Conservation (phyloP, 1,284 basidiomycete species). For the Microbotryomycetes sp. region DNA sequence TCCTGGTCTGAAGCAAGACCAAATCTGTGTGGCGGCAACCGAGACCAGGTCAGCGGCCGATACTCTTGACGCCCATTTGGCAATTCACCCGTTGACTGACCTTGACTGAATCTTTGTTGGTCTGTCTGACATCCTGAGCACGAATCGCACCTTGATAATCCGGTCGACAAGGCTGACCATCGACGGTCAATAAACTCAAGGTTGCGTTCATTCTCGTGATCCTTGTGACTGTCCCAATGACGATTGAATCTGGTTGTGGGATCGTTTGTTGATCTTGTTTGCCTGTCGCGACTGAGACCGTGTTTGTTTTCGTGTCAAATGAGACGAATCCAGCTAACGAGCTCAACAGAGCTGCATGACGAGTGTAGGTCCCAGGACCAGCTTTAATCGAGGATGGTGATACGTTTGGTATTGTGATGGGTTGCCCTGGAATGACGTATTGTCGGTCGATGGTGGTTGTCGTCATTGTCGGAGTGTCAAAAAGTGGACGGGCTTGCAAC, state of each 20-base stretch:
- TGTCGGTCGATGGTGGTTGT: background rate
- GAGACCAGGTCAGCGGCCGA: background rate
- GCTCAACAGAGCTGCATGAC: conserved; percentile 27
- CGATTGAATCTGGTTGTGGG: conserved; percentile 44
- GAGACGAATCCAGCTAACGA: background rate
- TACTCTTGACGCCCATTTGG: background rate
- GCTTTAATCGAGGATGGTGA: conserved; percentile 51
- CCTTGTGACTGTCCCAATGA: conserved; percentile 75
- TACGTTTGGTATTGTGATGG: conserved; percentile 56
- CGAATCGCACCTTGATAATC: conserved; percentile 91
- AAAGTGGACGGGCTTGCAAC: too few species aligned
- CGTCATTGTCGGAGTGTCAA: too few species aligned
- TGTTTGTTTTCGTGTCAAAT: background rate
- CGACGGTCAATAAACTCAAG: conserved; percentile 80
- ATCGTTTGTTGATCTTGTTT: conserved; percentile 42
- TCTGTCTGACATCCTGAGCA: conserved; percentile 72
- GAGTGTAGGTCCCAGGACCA: conserved; percentile 63
- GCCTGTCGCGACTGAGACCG: conserved; percentile 39
- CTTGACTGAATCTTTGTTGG: conserved; percentile 34
- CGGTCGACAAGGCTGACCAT: conserved; percentile 75
- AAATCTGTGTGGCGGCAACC: conserved; percentile 83
- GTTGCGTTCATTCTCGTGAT: conserved; percentile 81
- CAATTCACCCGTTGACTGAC: conserved; percentile 4
- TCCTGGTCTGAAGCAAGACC: conserved; percentile 90
- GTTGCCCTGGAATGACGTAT: conserved; percentile 71